phyloP scores from a whole-genome alignment of 1,284 basidiomycete species.

The Salmacisia buchloeana region DNA sequence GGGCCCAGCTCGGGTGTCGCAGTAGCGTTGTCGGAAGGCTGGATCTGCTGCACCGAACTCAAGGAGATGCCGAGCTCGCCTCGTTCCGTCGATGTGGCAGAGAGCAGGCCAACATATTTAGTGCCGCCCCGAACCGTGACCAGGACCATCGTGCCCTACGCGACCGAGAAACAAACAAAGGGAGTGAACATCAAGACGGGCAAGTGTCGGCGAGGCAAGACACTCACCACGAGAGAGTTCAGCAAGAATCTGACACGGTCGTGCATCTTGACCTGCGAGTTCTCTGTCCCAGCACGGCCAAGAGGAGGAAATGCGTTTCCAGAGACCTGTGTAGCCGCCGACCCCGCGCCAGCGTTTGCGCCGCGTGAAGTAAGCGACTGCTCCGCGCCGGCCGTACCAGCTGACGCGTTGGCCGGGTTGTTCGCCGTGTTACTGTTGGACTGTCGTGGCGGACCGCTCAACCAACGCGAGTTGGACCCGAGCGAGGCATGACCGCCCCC shows the following conservation, averaged over 20 bases:
- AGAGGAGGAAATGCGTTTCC: conserved; percentile 2
- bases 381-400: not conserved
- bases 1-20: conserved; percentile 21
- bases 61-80: conserved; percentile 37
- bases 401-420: not conserved
- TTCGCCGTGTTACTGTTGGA: not conserved
- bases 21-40: conserved; percentile 14
- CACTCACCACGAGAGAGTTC: conserved; percentile 24
- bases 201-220: not conserved
- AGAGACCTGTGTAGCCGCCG: no score
- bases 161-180: not conserved
- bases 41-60: conserved; percentile 32
- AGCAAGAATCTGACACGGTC: conserved; percentile 35
- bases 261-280: conserved; percentile 28
- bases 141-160: conserved; percentile 31
- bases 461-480: conserved; percentile 6
- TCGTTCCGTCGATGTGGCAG: conserved; percentile 27
- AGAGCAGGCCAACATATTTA: conserved; percentile 43
- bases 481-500: not conserved
- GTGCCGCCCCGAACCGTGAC: conserved; percentile 31
- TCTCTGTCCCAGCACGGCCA: not conserved
- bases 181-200: not conserved
- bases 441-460: not conserved
- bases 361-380: not conserved
- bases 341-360: not conserved